Percentiles rank a stretch among this genome's conserved stretches.
Conservation (phyloP, 345 rosid species). For the Zanthoxylum bungeanum region DNA sequence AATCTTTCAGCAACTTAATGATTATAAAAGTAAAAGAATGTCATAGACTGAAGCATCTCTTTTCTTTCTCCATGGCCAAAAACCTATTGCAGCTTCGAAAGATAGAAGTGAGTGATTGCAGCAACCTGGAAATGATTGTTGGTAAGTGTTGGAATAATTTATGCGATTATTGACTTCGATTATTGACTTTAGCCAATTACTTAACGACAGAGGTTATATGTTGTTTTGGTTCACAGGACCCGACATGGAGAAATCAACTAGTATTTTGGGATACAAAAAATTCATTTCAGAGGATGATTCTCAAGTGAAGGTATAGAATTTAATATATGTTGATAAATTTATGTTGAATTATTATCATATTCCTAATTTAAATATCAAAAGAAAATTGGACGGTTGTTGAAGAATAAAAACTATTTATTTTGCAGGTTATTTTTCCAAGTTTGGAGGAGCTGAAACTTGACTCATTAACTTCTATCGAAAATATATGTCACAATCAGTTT, state of each 20-base stretch:
- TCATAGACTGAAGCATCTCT: conserved; percentile 14
- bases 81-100: conserved; percentile 9
- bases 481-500: conserved; percentile 1
- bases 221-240: too few relatives aligned
- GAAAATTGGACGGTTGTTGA: background rate
- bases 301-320: background rate
- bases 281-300: background rate
- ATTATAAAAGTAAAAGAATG: conserved; percentile 2
- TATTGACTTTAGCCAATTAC: too few relatives aligned
- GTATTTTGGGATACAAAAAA: background rate
- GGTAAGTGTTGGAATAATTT: background rate
- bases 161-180: too few relatives aligned
- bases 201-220: too few relatives aligned
- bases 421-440: background rate
- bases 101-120: background rate
- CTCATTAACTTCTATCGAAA: background rate
- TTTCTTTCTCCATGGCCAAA: conserved; percentile 4
- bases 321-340: too few relatives aligned
- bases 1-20: conserved; percentile 16
- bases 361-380: too few relatives aligned
- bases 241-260: background rate
- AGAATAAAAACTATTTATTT: background rate
- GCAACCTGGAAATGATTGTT: conserved; percentile 10
- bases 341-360: too few relatives aligned
- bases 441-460: background rate